Conservation (phyloP, 345 rosid genomes). For the Ceriops decandra region DNA sequence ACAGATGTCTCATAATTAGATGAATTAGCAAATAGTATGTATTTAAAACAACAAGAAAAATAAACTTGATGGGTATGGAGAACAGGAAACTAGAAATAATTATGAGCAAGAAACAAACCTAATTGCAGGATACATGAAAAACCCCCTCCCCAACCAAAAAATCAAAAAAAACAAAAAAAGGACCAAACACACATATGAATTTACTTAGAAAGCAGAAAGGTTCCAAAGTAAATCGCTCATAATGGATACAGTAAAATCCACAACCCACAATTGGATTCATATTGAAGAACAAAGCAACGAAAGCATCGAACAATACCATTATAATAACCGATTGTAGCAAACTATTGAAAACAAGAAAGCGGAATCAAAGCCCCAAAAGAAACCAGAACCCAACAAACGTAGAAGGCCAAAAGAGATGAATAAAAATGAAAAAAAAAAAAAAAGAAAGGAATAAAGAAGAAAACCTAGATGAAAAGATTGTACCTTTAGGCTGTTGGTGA, state of each 20-base stretch:
- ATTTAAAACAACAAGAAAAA: too few species aligned
- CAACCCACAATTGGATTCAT: too few species aligned
- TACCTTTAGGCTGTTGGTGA: conserved; percentile 38
- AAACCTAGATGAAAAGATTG: background rate
- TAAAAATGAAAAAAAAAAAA: background rate
- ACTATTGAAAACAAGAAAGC: too few species aligned
- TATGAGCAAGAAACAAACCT: too few species aligned
- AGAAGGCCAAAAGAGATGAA: background rate
- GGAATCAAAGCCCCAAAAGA: background rate
- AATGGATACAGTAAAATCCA: too few species aligned
- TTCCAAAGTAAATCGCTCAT: too few species aligned
- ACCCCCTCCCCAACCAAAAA: background rate
- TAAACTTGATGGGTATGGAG: too few species aligned
- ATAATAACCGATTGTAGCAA: too few species aligned
- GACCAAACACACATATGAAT: background rate
- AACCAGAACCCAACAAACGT: background rate
- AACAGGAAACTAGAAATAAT: too few species aligned
- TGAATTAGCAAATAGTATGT: too few species aligned
- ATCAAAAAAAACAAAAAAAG: background rate
- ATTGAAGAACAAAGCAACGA: too few species aligned
- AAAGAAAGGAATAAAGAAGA: background rate
- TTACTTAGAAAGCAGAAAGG: background rate
- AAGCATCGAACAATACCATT: too few species aligned
- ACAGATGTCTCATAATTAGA: background rate
- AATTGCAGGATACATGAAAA: background rate